Base-by-base conservation (phyloP, 192 early-diverging fungal genomes). In the Coemansia umbellata region DNA sequence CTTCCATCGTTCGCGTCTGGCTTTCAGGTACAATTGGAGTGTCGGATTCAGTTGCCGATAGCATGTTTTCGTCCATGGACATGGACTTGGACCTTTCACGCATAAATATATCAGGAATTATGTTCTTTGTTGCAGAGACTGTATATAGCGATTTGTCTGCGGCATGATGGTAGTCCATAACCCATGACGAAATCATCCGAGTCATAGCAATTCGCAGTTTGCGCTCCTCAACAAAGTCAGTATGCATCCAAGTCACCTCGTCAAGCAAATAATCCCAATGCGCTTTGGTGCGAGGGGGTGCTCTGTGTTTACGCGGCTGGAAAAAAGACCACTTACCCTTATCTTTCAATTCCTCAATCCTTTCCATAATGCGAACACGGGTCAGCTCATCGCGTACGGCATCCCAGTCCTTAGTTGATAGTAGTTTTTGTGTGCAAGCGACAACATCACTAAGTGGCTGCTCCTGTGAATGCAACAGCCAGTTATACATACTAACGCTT, bases 221-320 rank as follows among this genome's bases (percentile, higher is more conserved):
- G 33, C 65, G 68, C 51, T 78, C 76, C 40, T 81, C 75, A 9
- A 41, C 45, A 63, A 81, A 79, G 24, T 81, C 80, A 2, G 50
- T 57, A 18, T 74, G 69, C 63, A 79, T 56, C 80, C 80, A 81
- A 10, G 36, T 35, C 65, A 69, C 65, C 51, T 81, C 80, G 15
- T 78, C 73, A 13, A 81, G 55, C 30, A 79, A 24, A 37, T 73
- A 72, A 37, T 81, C 80, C 80, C 80, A 76, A 32, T 81, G 80
- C 9, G 72, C 65, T 37, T 78, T 78, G 10, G 60, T 61, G 8
- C 80, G 65, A 13, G 80, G 60, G n/a, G 78, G 76, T 3, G 76
- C 72, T 2, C 63, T 52, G 31, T 79, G 78, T 36, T 62, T 66
- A 13, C 49, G 63, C 21, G 75, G 59, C 55, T 81, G 80, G 53